phyloP scores from a whole-genome alignment of 176 grass and related monocot species.

The Dactylis glomerata region DNA sequence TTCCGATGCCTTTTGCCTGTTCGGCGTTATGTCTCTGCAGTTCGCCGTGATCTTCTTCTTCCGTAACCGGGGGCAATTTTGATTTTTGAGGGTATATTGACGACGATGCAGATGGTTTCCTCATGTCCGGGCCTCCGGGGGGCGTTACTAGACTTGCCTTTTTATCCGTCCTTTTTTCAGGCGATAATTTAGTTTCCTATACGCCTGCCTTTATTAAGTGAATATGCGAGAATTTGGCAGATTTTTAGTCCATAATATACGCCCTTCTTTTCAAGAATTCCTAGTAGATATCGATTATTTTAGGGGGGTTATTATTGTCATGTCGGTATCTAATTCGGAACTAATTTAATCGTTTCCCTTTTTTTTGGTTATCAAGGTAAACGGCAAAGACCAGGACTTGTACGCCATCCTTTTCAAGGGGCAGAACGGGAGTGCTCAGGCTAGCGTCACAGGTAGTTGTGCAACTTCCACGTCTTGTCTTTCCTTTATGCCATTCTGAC shows the following conservation, averaged over 20 bases:
- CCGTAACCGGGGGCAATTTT: not conserved
- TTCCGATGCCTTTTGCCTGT: not conserved
- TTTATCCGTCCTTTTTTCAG: conserved; percentile 10
- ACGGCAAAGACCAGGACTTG: conserved; percentile 44
- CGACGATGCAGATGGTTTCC: conserved; percentile 15
- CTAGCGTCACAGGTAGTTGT: conserved; percentile 37
- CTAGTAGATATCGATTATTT: not conserved
- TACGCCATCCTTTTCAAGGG: conserved; percentile 50
- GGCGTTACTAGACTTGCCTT: not conserved
- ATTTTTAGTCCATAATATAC: not conserved
- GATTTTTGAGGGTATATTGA: not conserved
- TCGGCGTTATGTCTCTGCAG: not conserved
- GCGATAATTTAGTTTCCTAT: not conserved
- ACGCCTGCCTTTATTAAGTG: not conserved
- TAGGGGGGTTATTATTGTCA: not conserved
- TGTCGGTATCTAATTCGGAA: not conserved
- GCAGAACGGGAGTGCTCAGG: conserved; percentile 34
- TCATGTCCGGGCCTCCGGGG: not conserved
- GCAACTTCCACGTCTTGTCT: not conserved
- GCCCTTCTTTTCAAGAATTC: not conserved
- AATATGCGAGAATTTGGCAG: not conserved
- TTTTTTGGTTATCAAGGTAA: conserved; percentile 25
- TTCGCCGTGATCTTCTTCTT: conserved; percentile 16
- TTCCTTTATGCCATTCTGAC: not conserved
- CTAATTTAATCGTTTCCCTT: not conserved